Conservation (phyloP, 495 filamentous ascomycete genomes). For the Hypomontagnella monticulosa region DNA sequence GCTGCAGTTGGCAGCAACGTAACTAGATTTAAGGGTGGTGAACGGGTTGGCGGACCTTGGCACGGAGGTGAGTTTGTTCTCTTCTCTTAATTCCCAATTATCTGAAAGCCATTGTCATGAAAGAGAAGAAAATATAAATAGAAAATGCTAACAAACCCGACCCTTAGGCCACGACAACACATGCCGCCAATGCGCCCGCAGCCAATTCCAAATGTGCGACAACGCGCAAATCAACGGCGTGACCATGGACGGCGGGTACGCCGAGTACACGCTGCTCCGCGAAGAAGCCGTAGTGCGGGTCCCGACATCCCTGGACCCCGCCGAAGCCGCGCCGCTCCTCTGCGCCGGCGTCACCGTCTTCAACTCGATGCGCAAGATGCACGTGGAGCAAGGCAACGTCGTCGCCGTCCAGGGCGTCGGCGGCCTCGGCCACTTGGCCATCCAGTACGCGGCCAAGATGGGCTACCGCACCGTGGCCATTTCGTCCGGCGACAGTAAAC, state of each 20-base stretch:
- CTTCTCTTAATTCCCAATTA: not conserved
- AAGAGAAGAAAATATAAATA: not conserved
- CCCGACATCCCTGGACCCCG: slow-evolving; percentile 65
- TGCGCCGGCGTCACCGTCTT: slow-evolving; percentile 79
- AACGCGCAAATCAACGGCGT: slow-evolving; percentile 62
- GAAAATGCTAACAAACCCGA: slow-evolving; percentile 6
- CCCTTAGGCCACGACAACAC: slow-evolving; percentile 51
- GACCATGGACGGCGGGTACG: slow-evolving; percentile 65
- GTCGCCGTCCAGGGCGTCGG: slow-evolving; percentile 75
- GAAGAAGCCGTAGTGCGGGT: slow-evolving; percentile 72
- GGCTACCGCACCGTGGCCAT: slow-evolving; percentile 73
- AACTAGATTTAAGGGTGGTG: slow-evolving; percentile 56
- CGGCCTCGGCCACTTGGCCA: slow-evolving; percentile 72
- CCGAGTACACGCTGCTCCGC: slow-evolving; percentile 70
- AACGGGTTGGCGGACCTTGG: slow-evolving; percentile 64
- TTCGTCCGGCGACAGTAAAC: slow-evolving; percentile 65
- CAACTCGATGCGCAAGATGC: slow-evolving; percentile 72
- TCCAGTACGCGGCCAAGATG: slow-evolving; percentile 72
- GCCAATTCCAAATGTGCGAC: slow-evolving; percentile 66
- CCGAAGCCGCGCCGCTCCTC: slow-evolving; percentile 70
- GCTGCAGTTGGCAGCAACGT: slow-evolving; percentile 58
- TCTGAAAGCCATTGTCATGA: not conserved
- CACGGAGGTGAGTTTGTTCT: slow-evolving; percentile 59
- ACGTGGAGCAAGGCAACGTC: slow-evolving; percentile 63
- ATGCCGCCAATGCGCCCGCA: slow-evolving; percentile 60